Base-by-base conservation (phyloP, 2,329 filamentous ascomycete species). In the Chrysoporthe cubensis region DNA sequence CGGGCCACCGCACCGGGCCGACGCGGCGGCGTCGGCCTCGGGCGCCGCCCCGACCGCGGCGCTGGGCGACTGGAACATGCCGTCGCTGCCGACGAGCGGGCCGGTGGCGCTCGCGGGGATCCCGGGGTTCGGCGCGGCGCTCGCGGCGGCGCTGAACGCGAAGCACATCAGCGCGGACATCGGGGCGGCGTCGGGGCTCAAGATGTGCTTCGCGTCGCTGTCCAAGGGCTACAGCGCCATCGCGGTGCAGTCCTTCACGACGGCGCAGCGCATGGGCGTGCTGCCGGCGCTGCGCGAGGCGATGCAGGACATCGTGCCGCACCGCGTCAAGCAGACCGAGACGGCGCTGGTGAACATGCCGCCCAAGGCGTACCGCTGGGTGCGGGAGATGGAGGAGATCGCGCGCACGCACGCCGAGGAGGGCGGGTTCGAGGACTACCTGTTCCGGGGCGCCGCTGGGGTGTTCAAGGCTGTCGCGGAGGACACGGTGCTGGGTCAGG, bases 281-380 rank as follows among this genome's bases (percentile, higher is more conserved):
- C 80, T 91, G 0, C 80, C 79, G 0, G 83, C 88, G 62, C 80
- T 94, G 42, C 80, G 85, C 68, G 76, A 77, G 11, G 86, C 91
- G 71, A 77, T 93, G 65, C 77, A 80, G 14, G 76, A 78, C 11
- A 80, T 84, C 67, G 80, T 81, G 61, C 87, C 90, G 0, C 75
- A 74, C 2, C 78, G 81, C 46, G 80, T 82, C 16, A 76, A 79
- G 37, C 75, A 78, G 62, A 86, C 83, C 0, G 83, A 87, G 72
- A 80, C 75, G 43, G 80, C 72, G 11, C 66, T 75, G 40, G 80
- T 85, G 4, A 80, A 77, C 16, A 91, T 93, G 85, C 84, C 90
- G 34, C 87, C 88, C 8, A 94, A 94, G 79, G 91, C 91, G 21
- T 93, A 93, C 76, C 82, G 91, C 13, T 94, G 91, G 91, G 88